Percentiles rank a stretch among this genome's conserved stretches.
Conservation (phyloP, 106 monocot species). For the Dioscorea zingiberensis region DNA sequence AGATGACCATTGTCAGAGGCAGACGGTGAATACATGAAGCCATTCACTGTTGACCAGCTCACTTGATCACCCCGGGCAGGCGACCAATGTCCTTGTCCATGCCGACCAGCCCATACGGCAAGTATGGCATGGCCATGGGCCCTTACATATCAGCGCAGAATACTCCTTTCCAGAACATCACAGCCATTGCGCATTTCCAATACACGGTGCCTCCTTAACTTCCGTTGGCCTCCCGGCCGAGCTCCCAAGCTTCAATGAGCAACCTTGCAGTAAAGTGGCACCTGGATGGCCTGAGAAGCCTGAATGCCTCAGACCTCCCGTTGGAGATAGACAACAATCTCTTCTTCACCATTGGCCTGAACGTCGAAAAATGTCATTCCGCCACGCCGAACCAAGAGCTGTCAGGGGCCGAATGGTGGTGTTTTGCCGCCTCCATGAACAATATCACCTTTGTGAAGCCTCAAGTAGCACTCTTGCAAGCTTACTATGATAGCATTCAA, state of each 20-base stretch:
- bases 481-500: slow-evolving; percentile 19
- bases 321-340: slow-evolving; percentile 22
- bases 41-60: slow-evolving; percentile 17
- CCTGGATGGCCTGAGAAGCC: slow-evolving; percentile 20
- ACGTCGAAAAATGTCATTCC: slow-evolving; percentile 16
- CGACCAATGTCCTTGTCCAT: slow-evolving; percentile 31
- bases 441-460: slow-evolving; percentile 30
- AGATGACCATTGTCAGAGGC: slow-evolving; percentile 34
- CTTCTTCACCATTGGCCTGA: slow-evolving; percentile 32
- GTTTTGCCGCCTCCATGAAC: slow-evolving; percentile 28
- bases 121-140: slow-evolving; percentile 28
- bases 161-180: slow-evolving; percentile 31
- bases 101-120: slow-evolving; percentile 23
- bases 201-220: slow-evolving; percentile 16
- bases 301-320: slow-evolving; percentile 21
- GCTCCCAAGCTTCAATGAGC: slow-evolving; percentile 31
- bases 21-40: slow-evolving; percentile 34
- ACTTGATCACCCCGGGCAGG: slow-evolving; percentile 36
- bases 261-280: slow-evolving; percentile 6
- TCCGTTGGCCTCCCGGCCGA: slow-evolving; percentile 5
- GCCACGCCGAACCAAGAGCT: slow-evolving; percentile 18
- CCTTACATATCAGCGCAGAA: slow-evolving; percentile 24
- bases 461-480: slow-evolving; percentile 13
- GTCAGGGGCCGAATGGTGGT: slow-evolving; percentile 20
- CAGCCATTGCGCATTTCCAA: slow-evolving; percentile 26